Evolutionary conservation across 805 yeast species (phyloP), one percentile per base, ranked within the genome.

Genomic region (Kluyveromyces wickerhamii): DNA sequence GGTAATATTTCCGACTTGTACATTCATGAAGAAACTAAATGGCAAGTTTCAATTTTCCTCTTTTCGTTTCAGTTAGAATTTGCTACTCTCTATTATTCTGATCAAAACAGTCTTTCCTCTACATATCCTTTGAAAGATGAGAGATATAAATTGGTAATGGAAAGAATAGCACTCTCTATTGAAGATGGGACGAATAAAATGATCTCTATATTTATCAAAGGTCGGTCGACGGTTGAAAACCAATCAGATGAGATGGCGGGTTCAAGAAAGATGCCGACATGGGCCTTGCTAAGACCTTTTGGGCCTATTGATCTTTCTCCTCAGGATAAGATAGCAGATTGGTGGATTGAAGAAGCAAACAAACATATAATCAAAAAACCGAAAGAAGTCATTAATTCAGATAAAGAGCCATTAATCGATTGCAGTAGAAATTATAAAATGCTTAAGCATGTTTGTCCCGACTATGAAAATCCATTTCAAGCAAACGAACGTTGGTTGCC

Each of bases 41-140:
- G 32, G 32, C 24, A 19, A 6, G 24, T 29, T 7, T 29, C 24
- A 7, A 20, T 29, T 10, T 29, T 29, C 16, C 23, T 29, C 11
- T 9, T 18, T 9, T 18, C 32, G 3, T 29, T 29, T 12, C 24
- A 29, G 12, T 7, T 29, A 9, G 32, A 29, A 19, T 10, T 29
- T 8, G 32, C 7, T 3, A 29, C 23, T n/a, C 4, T 19, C 2
- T 24, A 19, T 18, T 29, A 29, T 13, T 19, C 11, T 11, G 20
- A 29, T 17, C 18, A 29, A 18, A 19, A 15, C 9, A 7, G 14
- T 11, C 16, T 29, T 12, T 16, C 32, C 4, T 18, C 9, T 3
- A 29, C 23, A 11, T 29, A 20, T 7, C 23, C 32, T 20, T 8
- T 29, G 22, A 14, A 18, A 12, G 23, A 18, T 29, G 22, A 18